phyloP scores from a whole-genome alignment of 1,284 basidiomycete genomes.

The Agroathelia rolfsii region DNA sequence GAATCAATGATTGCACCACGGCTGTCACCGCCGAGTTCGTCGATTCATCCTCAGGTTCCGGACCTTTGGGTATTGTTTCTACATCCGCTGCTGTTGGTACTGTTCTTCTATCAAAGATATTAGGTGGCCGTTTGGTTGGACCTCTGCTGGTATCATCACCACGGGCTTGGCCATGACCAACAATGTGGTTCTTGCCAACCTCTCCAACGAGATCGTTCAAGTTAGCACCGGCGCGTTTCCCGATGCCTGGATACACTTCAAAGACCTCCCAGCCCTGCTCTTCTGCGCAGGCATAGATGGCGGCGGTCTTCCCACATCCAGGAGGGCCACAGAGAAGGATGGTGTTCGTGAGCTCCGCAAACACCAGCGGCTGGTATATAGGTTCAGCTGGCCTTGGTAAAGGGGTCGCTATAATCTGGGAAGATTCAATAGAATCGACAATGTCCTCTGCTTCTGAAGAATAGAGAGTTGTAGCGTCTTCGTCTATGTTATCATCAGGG shows the following conservation, averaged over 20 bases:
- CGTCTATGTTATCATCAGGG: slow-evolving; percentile 27
- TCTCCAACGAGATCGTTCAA: slow-evolving; percentile 83
- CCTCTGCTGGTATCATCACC: slow-evolving; percentile 7
- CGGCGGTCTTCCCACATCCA: slow-evolving; percentile 87
- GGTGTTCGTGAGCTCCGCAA: slow-evolving; percentile 65
- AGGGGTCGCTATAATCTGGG: slow-evolving; percentile 15
- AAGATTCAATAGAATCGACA: slow-evolving; percentile 1
- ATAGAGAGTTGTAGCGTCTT: slow-evolving; percentile 19
- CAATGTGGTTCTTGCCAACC: slow-evolving; percentile 86
- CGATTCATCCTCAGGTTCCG: slow-evolving; percentile 11
- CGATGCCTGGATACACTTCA: slow-evolving; percentile 95
- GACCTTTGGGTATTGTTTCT: slow-evolving; percentile 8
- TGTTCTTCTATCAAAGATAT: slow-evolving; percentile 5
- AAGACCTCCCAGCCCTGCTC: slow-evolving; percentile 96
- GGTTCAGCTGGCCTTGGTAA: slow-evolving; percentile 10
- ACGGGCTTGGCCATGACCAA: slow-evolving; percentile 22
- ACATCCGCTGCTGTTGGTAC: slow-evolving; percentile 8
- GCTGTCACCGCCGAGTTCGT: slow-evolving; percentile 11
- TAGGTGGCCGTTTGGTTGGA: slow-evolving; percentile 6
- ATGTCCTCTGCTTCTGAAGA: not conserved
- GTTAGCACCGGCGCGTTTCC: slow-evolving; percentile 72
- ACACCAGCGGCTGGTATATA: slow-evolving; percentile 13
- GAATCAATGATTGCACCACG: slow-evolving; percentile 76
- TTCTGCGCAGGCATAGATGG: slow-evolving; percentile 86
- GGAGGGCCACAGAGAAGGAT: slow-evolving; percentile 77